These are phyloP conservation scores for Butyriboletus appendiculatus DNA, from an alignment of 1,284 basidiomycete genomes.

Conservation along the genomic window DNA sequence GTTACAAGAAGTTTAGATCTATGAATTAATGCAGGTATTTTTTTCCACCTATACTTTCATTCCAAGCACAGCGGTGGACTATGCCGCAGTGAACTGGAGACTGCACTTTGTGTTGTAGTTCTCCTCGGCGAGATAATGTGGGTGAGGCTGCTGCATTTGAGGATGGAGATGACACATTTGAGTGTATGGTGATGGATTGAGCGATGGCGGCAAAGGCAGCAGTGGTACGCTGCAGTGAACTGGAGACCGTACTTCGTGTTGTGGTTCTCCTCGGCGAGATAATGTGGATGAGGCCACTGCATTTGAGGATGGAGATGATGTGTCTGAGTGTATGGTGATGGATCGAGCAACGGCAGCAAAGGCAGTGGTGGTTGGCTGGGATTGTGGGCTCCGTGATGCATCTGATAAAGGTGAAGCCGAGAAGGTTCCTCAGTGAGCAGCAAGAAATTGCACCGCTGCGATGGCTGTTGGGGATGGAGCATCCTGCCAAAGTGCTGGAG, in stretches of 20 bases:
- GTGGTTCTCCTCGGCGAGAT: constrained; percentile 35
- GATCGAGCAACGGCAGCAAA: constrained; percentile 37
- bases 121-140: constrained; percentile 34
- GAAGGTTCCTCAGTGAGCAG: constrained; percentile 30
- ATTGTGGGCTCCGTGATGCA: constrained; percentile 36
- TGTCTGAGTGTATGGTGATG: constrained; percentile 25
- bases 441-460: constrained; percentile 25
- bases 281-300: constrained; percentile 28
- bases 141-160: constrained; percentile 30
- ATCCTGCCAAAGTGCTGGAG: constrained; percentile 32
- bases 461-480: constrained; percentile 28
- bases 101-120: constrained; percentile 36
- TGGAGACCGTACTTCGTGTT: constrained; percentile 36
- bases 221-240: no score
- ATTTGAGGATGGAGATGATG: constrained; percentile 36
- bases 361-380: constrained; percentile 25
- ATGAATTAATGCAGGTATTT: constrained; percentile 19
- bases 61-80: constrained; percentile 36
- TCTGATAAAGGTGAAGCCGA: constrained; percentile 37
- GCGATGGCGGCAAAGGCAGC: constrained; percentile 34
- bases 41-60: constrained; percentile 31
- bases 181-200: constrained; percentile 33
- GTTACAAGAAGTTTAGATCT: constrained; percentile 33
- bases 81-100: constrained; percentile 30
- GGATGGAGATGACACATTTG: constrained; percentile 31